Evolutionary conservation across 2,329 filamentous ascomycete genomes (phyloP), one percentile per base, ranked within the genome.

Genomic region (Verticillium alfalfae): DNA sequence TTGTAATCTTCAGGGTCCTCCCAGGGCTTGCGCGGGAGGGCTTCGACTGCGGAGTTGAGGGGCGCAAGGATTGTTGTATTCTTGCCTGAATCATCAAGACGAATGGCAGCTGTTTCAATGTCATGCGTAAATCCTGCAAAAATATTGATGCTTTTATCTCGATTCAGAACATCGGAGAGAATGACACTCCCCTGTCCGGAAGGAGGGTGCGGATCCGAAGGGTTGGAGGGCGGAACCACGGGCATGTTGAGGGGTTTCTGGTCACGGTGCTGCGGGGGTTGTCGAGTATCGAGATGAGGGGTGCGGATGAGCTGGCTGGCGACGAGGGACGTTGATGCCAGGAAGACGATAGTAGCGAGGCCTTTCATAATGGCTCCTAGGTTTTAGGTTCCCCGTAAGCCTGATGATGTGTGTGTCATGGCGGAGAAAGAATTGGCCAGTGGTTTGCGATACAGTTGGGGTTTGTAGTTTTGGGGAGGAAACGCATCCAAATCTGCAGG

Each of bases 51-150:
- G 18, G 84, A 87, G 79, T 99, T 98, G 60, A 91, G 79, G 0
- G 95, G 95, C 5, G 93, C 94, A 2, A 98, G 85, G 31, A 98
- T 87, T 2, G 93, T 97, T 16, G 91, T 91, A 72, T 94, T 93
- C 62, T 83, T 75, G 1, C 78, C 71, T 0, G 81, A 74, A 71
- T 92, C 84, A 67, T 90, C 84, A 15, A 98, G 84, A 1, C 91
- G 89, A 26, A 79, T 76, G 10, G 86, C 84, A 22, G 93, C 82
- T n/a, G 82, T 76, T 56, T 88, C 84, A 68, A 93, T 86, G 70
- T 94, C 89, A 63, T 93, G 87, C 5, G 89, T 88, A 70, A 96
- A 87, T 52, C 88, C 87, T 36, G 92, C 90, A 76, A 97, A 98
- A 67, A 93, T 88, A 66, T 92, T 93, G 71, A 97, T 90, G 64